phyloP scores from a whole-genome alignment of 768 basidiomycete genomes.

The Tephrocybe sp. region DNA sequence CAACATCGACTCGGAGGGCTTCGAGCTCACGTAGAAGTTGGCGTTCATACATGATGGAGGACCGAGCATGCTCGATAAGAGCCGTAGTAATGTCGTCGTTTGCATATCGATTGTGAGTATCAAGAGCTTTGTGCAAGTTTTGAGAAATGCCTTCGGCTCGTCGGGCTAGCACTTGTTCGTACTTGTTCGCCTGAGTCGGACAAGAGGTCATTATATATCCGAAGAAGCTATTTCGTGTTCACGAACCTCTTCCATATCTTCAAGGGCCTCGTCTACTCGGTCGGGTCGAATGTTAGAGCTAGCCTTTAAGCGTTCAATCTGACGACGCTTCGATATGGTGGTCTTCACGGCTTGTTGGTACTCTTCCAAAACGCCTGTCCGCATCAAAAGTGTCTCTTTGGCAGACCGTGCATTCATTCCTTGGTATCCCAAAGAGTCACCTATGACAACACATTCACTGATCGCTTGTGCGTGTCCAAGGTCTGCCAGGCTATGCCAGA shows the following conservation, averaged over 20 bases:
- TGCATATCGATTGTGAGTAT: conserved; percentile 79
- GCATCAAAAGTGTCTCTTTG: conserved; percentile 89
- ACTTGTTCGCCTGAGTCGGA: conserved; percentile 72
- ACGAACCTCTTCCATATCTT: conserved; percentile 87
- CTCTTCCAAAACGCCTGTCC: conserved; percentile 89
- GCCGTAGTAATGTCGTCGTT: conserved; percentile 91
- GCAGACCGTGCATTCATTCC: conserved; percentile 96
- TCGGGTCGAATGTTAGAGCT: conserved; percentile 84
- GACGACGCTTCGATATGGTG: conserved; percentile 88
- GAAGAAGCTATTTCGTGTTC: background rate
- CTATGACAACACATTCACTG: conserved; percentile 91
- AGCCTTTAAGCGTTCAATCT: conserved; percentile 85
- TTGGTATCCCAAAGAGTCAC: conserved; percentile 96
- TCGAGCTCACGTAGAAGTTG: conserved; percentile 88
- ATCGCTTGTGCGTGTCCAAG: conserved; percentile 89
- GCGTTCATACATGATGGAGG: conserved; percentile 88
- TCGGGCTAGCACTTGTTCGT: conserved; percentile 79
- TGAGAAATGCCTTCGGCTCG: conserved; percentile 93
- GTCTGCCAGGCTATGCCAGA: conserved; percentile 85
- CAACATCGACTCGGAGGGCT: conserved; percentile 73
- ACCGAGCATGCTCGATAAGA: conserved; percentile 89
- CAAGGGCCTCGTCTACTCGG: conserved; percentile 85
- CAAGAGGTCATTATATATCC: background rate
- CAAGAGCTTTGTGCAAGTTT: conserved; percentile 85
- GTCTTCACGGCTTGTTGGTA: conserved; percentile 91